Conservation (phyloP, 2,329 filamentous ascomycete species). For the Ophiostoma sp. region DNA sequence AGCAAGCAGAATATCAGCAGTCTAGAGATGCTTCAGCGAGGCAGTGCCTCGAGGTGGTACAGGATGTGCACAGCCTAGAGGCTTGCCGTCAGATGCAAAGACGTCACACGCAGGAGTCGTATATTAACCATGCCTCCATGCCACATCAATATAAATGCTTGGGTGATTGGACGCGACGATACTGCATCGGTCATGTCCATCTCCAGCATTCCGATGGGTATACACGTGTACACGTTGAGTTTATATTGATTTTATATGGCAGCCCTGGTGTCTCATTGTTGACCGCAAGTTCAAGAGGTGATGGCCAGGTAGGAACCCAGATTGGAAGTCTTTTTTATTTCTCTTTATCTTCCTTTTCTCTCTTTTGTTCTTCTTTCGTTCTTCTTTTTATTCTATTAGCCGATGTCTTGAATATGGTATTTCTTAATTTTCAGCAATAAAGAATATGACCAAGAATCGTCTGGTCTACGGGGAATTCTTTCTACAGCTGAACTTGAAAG, state of each 20-base stretch:
- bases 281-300: neutral
- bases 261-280: neutral
- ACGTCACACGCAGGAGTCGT: neutral
- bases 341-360: neutral
- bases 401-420: too few relatives aligned
- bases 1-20: neutral
- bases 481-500: neutral
- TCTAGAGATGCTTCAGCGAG: neutral
- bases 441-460: neutral
- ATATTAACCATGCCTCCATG: neutral
- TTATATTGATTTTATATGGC: neutral
- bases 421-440: neutral
- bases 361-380: neutral
- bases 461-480: neutral
- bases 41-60: neutral
- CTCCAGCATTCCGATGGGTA: neutral
- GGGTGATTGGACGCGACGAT: neutral
- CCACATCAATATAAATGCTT: neutral
- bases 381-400: neutral
- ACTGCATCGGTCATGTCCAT: neutral
- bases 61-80: neutral
- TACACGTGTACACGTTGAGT: too few relatives aligned
- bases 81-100: neutral
- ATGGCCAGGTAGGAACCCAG: neutral
- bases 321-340: neutral